Evolutionary conservation across 2,329 filamentous ascomycete species (phyloP), one percentile per base, ranked within the genome.

Genomic region (Exophiala phaeomuriformis): DNA sequence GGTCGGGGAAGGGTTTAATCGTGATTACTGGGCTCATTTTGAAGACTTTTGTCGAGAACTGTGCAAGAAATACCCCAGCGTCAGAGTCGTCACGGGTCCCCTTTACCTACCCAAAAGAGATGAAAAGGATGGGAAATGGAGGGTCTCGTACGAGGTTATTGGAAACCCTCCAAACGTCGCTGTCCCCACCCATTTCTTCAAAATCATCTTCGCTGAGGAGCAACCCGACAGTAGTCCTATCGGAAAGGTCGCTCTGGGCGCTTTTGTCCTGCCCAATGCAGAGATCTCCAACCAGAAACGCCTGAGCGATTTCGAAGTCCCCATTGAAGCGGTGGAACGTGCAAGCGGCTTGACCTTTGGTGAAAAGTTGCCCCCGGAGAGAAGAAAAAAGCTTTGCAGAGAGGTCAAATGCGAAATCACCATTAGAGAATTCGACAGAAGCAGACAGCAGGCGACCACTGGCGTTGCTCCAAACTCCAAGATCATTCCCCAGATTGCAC

Each of bases 1-100:
- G 74, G 93, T 98, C 31, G 93, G 93, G 62, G 89, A 96, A 68
- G 93, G 93, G 55, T 98, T 98, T 78, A 98, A 98, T 75, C 81
- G 93, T 48, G 93, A 98, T 74, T 98, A 98, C 80, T 98, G 93
- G 93, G 87, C 93, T 36, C 93, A 98, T 70, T 90, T 98, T 62
- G 93, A 98, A 74, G 91, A 96, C 67, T 98, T 97, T 67, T 96
- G 91, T 73, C 82, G 93, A 6, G 77, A 89, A 12, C 76, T 98
- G 61, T 91, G 90, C 0, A 73, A 76, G 44, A 79, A 76, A 50
- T 98, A 96, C 67, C 90, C 91, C 1, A 86, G 81, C 40, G 91
- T 98, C 29, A 80, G 93, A 58, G 85, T 97, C 62, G 88, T 96
- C 52, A 98, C 93, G 0, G 93, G 93, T 0, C 93, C 93, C 2